Base-by-base conservation (phyloP, 2,329 filamentous ascomycete species). In the Botrytis paeoniae region DNA sequence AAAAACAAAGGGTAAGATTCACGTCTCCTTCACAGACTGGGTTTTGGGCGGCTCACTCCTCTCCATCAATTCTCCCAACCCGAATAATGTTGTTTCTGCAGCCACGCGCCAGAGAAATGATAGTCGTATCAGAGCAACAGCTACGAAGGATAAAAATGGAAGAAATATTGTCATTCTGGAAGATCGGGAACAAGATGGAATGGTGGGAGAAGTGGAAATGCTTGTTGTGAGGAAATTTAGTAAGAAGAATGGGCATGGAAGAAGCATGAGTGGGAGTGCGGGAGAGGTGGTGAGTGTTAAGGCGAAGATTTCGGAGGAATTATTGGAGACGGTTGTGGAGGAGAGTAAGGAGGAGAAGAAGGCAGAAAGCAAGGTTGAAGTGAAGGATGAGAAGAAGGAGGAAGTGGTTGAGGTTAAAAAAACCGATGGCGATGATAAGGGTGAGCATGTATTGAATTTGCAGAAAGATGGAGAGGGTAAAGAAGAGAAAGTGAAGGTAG, bases 11-110 rank as follows among this genome's bases (percentile, higher is more conserved):
- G 69, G 72, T 25, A 78, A 77, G 59, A 64, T 79, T 14, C 72
- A 74, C 20, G n/a, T 79, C 51, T 79, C 78, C 43, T 77, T 80
- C 54, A 77, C 76, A n/a, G 78, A 75, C 62, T 80, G 79, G 79
- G 71, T 78, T 5, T 72, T 79, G 18, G 78, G 79, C 25, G 78
- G 79, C 59, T 74, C 75, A 4, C 73, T 80, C n/a, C 37, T 78
- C 51, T 75, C 74, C 16, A 45, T 73, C 7, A 65, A 43, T 14
- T 71, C 66, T 20, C 59, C 69, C 12, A 57, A 37, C 1, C 51
- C 51, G 6, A 29, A 29, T 18, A 57, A 29, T 57, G 51, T 9
- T 32, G 29, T 29, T 71, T 6, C 54, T 1, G 41, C 51, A 25
- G 45, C 43, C 10, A 57, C 64, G 7, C 41, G 29, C 70, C 59